Base-by-base conservation (phyloP, 176 grass and related monocot species). In the Oryza meridionalis region DNA sequence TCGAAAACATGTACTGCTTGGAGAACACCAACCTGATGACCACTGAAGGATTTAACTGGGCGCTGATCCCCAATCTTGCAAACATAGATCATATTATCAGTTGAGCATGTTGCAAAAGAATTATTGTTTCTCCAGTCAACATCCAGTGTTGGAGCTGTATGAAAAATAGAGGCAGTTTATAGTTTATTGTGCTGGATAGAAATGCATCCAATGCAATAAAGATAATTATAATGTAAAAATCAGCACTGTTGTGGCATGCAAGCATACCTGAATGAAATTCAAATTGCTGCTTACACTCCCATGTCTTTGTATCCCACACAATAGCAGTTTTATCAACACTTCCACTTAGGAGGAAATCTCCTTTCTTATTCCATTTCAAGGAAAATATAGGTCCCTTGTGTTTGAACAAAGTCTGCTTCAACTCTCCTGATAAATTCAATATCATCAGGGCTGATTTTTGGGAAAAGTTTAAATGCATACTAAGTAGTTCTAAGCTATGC, bases 81-180 rank as follows among this genome's bases (percentile, higher is more conserved):
- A 73, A 98, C 93, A 83, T 95, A 98, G 53, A 98, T 98, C 96
- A 95, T 95, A 61, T 90, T 89, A 73, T 98, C 96, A 31, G 91
- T 95, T 77, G 96, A 98, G 85, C 96, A 98, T 67, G 96, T 98
- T 67, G 96, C 96, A 88, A 98, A 98, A 74, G 89, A 92, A 58
- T 92, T 95, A 82, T 98, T 95, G 73, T 98, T 95, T 88, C 96
- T 88, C 96, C 96, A 98, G 90, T 98, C 93, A 82, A 98, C 96
- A 85, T 98, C 96, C 10, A 98, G 85, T 75, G 96, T 94, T 77
- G 96, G 96, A 87, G 92, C 96, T 97, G 80, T 69, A 90, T 27
- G 70, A 92, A 47, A 69, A 82, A 62, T 83, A 22, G 21, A 42
- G 9, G 64, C 9, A 73, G 10, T 75, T 85, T 73, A 82, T 68